A percentile compares a stretch with the other conserved stretches of the same genome.
These are phyloP conservation scores for Laetiporus sulphureus DNA, from an alignment of 1,284 basidiomycete species.

Conservation along the genomic window DNA sequence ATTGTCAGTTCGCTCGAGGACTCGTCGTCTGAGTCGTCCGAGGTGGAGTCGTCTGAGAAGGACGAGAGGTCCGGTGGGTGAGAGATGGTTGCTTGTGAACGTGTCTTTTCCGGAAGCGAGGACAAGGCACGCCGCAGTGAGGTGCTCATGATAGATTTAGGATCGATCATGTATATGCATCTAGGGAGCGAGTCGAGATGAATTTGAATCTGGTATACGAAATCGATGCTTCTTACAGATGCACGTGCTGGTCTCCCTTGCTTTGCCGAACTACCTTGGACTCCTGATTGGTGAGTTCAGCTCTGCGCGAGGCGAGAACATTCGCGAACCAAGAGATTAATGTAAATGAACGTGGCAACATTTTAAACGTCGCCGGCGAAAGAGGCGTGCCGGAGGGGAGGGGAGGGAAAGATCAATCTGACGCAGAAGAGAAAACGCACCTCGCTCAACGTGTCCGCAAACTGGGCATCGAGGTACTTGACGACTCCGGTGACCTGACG, in stretches of 20 bases:
- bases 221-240: constrained; percentile 51
- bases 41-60: constrained; percentile 40
- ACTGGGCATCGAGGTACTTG: constrained; percentile 71
- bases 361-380: too few relatives aligned
- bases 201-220: background rate
- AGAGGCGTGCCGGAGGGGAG: too few relatives aligned
- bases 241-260: constrained; percentile 80
- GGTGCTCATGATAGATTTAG: constrained; percentile 54
- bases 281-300: constrained; percentile 42
- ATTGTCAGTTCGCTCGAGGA: constrained; percentile 43
- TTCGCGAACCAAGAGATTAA: background rate
- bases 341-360: too few relatives aligned
- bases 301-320: background rate
- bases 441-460: constrained; percentile 78
- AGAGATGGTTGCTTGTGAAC: constrained; percentile 52
- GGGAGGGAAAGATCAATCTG: background rate
- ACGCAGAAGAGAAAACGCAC: constrained; percentile 32
- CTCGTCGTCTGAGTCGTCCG: constrained; percentile 44
- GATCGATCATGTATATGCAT: constrained; percentile 79
- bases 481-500: constrained; percentile 64
- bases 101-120: constrained; percentile 42
- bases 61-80: constrained; percentile 41
- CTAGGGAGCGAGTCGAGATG: constrained; percentile 31
- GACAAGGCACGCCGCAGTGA: constrained; percentile 41
- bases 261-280: constrained; percentile 77